Percentiles rank a stretch among this genome's conserved stretches.
phyloP scores from a whole-genome alignment of 164 flowering plant genomes.

The Houttuynia cordata region DNA sequence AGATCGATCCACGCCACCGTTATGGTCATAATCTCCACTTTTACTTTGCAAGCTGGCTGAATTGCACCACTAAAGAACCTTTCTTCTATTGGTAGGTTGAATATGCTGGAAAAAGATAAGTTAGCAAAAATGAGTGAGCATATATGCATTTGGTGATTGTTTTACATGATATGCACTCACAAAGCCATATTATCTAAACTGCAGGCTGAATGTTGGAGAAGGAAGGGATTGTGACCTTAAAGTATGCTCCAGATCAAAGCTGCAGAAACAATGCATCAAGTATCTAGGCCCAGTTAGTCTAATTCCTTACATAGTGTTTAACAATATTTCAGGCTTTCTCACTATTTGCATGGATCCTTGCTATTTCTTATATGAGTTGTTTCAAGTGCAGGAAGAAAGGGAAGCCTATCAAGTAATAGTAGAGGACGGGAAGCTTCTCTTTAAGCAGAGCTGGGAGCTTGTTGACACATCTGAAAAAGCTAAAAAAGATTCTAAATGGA shows the following conservation, averaged over 20 bases:
- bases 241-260: slow-evolving; percentile 58
- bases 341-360: background rate
- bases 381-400: slow-evolving; percentile 52
- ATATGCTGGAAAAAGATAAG: too few relatives aligned
- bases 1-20: slow-evolving; percentile 98
- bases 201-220: slow-evolving; percentile 86
- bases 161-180: background rate
- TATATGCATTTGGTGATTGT: too few relatives aligned
- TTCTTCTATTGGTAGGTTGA: slow-evolving; percentile 83
- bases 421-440: slow-evolving; percentile 45
- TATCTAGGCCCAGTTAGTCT: slow-evolving; percentile 80
- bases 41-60: slow-evolving; percentile 78
- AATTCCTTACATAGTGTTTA: background rate
- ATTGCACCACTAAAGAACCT: slow-evolving; percentile 70
- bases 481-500: slow-evolving; percentile 68
- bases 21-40: slow-evolving; percentile 94
- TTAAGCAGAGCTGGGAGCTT: slow-evolving; percentile 39
- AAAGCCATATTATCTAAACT: slow-evolving; percentile 2
- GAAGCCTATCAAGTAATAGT: slow-evolving; percentile 57
- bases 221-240: slow-evolving; percentile 77
- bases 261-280: slow-evolving; percentile 89
- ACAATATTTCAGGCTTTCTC: background rate
- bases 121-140: too few relatives aligned
- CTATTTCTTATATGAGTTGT: background rate
- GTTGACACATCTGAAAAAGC: slow-evolving; percentile 55